These are phyloP conservation scores for Dissoconium aciculare DNA, from an alignment of 2,329 filamentous ascomycete genomes.

Conservation along the genomic window DNA sequence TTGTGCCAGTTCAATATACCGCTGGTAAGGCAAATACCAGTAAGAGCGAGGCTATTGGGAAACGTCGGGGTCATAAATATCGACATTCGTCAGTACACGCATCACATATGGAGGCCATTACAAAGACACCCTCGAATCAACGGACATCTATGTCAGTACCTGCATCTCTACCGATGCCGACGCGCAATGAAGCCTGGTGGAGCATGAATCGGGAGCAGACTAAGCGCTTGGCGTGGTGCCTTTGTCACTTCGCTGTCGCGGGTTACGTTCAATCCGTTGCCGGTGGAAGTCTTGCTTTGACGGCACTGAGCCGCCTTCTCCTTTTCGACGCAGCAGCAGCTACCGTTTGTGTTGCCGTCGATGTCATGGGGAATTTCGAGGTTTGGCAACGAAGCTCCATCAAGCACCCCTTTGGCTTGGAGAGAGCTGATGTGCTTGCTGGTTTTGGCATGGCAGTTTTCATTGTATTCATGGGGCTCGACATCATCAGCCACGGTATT, in stretches of 20 bases:
- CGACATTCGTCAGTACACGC: conserved; percentile 73
- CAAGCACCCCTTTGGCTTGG: conserved; percentile 77
- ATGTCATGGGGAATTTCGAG: conserved; percentile 91
- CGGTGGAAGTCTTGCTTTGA: conserved; percentile 75
- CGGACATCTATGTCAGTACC: conserved; percentile 78
- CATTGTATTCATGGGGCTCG: conserved; percentile 91
- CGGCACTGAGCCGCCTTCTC: conserved; percentile 79
- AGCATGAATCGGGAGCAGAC: conserved; percentile 86
- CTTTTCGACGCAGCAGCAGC: conserved; percentile 93
- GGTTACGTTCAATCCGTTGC: conserved; percentile 75
- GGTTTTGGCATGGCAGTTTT: conserved; percentile 95
- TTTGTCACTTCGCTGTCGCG: conserved; percentile 73
- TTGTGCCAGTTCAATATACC: conserved; percentile 50
- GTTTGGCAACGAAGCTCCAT: conserved; percentile 91
- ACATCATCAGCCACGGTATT: conserved; percentile 82
- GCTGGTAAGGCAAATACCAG: conserved; percentile 38
- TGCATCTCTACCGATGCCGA: conserved; percentile 82
- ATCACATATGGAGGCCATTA: conserved; percentile 91
- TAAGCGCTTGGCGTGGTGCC: conserved; percentile 70
- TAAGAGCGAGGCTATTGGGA: conserved; percentile 62
- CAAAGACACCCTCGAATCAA: conserved; percentile 71
- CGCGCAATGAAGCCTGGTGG: conserved; percentile 68
- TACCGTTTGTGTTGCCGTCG: conserved; percentile 77
- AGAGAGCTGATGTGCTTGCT: conserved; percentile 82
- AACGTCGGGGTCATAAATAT: conserved; percentile 90